phyloP scores from a whole-genome alignment of 306 rosid species.

The Begonia masoniana region DNA sequence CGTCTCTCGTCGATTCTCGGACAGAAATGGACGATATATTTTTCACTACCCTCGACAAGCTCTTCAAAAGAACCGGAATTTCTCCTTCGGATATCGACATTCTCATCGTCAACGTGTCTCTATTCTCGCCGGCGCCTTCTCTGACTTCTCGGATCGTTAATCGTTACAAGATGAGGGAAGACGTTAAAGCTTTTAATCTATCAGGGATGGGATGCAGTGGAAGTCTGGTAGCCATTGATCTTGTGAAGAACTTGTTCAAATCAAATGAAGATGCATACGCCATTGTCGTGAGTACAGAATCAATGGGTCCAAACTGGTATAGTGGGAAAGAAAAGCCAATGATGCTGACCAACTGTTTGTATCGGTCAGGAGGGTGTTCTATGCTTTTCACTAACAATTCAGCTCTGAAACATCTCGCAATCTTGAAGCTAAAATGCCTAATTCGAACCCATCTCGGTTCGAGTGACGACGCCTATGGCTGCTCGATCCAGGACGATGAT shows the following conservation, averaged over 20 bases:
- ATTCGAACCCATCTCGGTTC: constrained; percentile 60
- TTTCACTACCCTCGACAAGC: constrained; percentile 54
- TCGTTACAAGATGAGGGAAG: constrained; percentile 69
- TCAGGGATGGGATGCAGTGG: constrained; percentile 93
- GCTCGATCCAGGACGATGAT: constrained; percentile 70
- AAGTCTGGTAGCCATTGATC: constrained; percentile 54
- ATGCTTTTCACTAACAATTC: constrained; percentile 62
- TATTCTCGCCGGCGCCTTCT: constrained; percentile 67
- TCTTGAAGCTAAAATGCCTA: constrained; percentile 46
- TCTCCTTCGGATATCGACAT: constrained; percentile 52
- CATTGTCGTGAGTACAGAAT: constrained; percentile 72
- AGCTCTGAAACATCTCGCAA: constrained; percentile 24
- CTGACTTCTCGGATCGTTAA: constrained; percentile 53
- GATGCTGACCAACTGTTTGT: constrained; percentile 78
- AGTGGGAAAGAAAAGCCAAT: constrained; percentile 50
- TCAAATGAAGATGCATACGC: constrained; percentile 27
- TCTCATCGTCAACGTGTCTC: constrained; percentile 67
- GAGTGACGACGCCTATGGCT: constrained; percentile 57
- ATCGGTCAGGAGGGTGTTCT: constrained; percentile 64
- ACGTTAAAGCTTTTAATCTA: constrained; percentile 49
- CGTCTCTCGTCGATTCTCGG: constrained; percentile 26
- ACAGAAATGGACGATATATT: constrained; percentile 58
- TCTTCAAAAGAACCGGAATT: constrained; percentile 31
- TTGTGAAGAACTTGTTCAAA: constrained; percentile 58
- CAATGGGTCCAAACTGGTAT: constrained; percentile 71